phyloP scores from a whole-genome alignment of 768 basidiomycete species.

The Trametes meyenii region DNA sequence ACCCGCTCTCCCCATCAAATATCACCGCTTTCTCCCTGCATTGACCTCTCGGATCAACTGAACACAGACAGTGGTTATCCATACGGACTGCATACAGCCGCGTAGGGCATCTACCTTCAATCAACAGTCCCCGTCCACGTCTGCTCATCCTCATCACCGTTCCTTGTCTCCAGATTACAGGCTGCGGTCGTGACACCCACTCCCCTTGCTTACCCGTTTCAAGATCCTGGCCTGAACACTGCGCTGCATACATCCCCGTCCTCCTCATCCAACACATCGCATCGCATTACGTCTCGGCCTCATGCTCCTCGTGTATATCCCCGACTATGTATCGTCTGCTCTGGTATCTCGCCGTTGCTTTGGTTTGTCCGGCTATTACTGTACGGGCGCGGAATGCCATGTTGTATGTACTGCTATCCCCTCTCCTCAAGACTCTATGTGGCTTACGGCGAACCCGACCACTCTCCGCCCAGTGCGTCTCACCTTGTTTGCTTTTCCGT shows the following conservation, averaged over 20 bases:
- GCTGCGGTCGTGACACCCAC: background rate
- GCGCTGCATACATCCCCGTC: too few species aligned
- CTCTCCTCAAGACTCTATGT: background rate
- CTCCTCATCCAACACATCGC: too few species aligned
- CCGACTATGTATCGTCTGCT: background rate
- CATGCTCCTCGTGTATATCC: background rate
- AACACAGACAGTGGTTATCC: background rate
- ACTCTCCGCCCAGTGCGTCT: too few species aligned
- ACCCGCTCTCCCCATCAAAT: background rate
- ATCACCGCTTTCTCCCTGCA: background rate
- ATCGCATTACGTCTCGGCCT: too few species aligned
- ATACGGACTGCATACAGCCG: background rate
- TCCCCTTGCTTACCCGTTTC: background rate
- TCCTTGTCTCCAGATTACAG: background rate
- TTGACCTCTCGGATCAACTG: background rate
- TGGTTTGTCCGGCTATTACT: background rate
- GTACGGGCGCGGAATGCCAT: conserved; percentile 8
- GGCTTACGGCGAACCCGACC: background rate
- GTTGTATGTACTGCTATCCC: conserved; percentile 15
- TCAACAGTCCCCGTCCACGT: background rate
- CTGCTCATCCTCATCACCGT: background rate
- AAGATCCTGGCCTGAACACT: too few species aligned
- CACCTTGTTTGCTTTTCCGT: too few species aligned
- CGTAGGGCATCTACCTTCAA: background rate
- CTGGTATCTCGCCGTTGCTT: background rate